Evolutionary conservation across 2,329 filamentous ascomycete species (phyloP).

Genomic region (Leptographium radiaticola): DNA sequence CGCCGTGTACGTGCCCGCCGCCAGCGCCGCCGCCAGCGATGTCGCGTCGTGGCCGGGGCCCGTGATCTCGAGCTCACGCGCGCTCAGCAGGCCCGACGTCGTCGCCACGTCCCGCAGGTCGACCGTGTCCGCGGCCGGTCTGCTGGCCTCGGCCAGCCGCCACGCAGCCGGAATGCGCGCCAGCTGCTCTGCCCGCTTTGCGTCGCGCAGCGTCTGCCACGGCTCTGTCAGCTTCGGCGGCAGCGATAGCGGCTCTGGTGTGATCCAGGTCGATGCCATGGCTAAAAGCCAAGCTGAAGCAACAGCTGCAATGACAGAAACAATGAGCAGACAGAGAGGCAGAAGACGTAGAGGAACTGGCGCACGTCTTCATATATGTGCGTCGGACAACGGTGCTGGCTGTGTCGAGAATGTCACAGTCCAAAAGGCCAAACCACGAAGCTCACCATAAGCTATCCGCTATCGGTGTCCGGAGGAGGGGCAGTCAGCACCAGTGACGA

Average conservation of each 20-base stretch:
- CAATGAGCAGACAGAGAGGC: too few species aligned
- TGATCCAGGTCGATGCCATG: constrained; percentile 1
- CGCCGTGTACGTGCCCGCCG: constrained; percentile 4
- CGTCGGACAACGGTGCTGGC: too few species aligned
- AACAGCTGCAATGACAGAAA: too few species aligned
- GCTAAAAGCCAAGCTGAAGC: too few species aligned
- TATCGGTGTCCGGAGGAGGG: not conserved
- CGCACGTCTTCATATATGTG: too few species aligned
- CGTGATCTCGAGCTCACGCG: constrained; percentile 9
- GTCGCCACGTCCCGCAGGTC: constrained; percentile 6
- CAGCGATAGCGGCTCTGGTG: not conserved
- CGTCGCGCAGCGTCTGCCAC: constrained; percentile 4
- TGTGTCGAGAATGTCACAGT: too few species aligned
- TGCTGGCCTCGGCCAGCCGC: constrained; percentile 4
- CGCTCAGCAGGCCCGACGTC: constrained; percentile 6
- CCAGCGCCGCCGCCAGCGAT: constrained; percentile 4
- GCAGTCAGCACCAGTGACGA: too few species aligned
- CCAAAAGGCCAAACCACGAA: not conserved
- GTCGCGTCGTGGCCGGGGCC: constrained; percentile 6
- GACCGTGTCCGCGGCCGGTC: constrained; percentile 2
- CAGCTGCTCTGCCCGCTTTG: constrained; percentile 9
- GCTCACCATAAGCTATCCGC: not conserved
- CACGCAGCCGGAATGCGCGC: constrained; percentile 8
- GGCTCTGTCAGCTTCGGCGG: not conserved
- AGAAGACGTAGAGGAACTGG: too few species aligned